Conservation (phyloP, 1,139 yeast genomes). For the Yamadazyma oceani region DNA sequence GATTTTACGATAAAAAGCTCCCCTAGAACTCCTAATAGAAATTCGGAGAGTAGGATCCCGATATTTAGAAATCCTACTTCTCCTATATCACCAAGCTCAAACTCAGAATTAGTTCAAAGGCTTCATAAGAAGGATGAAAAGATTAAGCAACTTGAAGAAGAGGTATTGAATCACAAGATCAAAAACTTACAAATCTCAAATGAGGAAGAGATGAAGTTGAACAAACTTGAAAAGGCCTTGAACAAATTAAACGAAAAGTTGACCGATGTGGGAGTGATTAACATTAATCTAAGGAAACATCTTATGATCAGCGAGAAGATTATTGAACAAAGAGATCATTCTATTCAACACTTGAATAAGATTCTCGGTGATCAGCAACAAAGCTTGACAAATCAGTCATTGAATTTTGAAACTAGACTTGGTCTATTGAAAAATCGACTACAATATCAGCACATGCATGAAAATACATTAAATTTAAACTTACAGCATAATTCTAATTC, state of each 20-base stretch:
- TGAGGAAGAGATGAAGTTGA: slow-evolving; percentile 50
- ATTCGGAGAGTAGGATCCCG: slow-evolving; percentile 14
- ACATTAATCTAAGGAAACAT: slow-evolving; percentile 41
- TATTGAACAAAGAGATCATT: slow-evolving; percentile 57
- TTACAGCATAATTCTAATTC: neutral
- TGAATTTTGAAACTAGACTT: slow-evolving; percentile 54
- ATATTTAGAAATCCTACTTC: slow-evolving; percentile 9
- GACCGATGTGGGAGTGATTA: slow-evolving; percentile 40
- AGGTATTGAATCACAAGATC: slow-evolving; percentile 38
- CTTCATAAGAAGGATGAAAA: slow-evolving; percentile 34
- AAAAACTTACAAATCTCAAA: slow-evolving; percentile 31
- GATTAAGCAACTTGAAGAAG: slow-evolving; percentile 39
- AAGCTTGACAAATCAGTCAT: slow-evolving; percentile 49
- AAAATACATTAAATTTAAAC: neutral
- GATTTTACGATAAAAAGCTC: neutral
- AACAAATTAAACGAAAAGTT: slow-evolving; percentile 39
- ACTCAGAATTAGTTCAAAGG: slow-evolving; percentile 23
- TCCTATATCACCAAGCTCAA: slow-evolving; percentile 10
- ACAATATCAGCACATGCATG: slow-evolving; percentile 9
- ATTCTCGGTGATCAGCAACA: slow-evolving; percentile 53
- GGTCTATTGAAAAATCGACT: slow-evolving; percentile 12
- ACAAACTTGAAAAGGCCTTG: slow-evolving; percentile 39
- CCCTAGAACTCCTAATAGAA: slow-evolving; percentile 12
- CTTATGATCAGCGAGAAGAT: slow-evolving; percentile 57
- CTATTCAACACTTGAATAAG: slow-evolving; percentile 56